Evolutionary conservation across 306 rosid species (phyloP), one percentile per base, ranked within the genome.

Genomic region (Erythrophleum fordii): DNA sequence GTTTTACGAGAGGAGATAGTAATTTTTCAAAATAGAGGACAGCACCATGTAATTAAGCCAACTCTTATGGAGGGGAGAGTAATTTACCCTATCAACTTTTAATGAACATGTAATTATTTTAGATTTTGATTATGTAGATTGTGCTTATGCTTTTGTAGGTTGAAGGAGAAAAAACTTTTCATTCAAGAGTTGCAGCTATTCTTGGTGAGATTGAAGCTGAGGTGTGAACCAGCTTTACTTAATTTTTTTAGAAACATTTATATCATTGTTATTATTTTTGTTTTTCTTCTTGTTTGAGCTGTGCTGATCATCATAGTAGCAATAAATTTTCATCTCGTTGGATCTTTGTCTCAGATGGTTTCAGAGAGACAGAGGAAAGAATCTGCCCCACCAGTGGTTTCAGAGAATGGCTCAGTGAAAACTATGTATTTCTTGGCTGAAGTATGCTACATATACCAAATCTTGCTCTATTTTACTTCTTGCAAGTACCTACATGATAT

Each of bases 361-460:
- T 83, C 96, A 44, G 99, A 95, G 82, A 95, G 94, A 85, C 99
- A 95, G 83, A 89, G 92, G 86, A 95, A 93, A 88, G 98, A 93
- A 80, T 95, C 99, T 45, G 99, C 97, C 73, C 99, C 98, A 83
- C 99, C 99, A 41, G 69, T 89, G 73, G 81, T 83, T 82, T 71
- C 88, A 16, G 93, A 89, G 69, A 93, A 86, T 66, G 85, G 87
- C 86, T 73, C 93, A 5, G 88, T 53, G 87, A 93, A 95, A 85
- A 90, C 94, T 20, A 86, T 87, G 84, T 95, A 89, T 88, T 90
- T 93, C 92, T 86, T 95, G 91, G 98, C 98, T 39, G 99, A 95
- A 85, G 99, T 95, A 90, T 83, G 98, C 73, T 62, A 17, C 71
- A 56, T 59, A 51, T 77, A 73, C 75, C 59, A 68, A 44, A 55